Percentiles rank a stretch among this genome's conserved stretches.
These are phyloP conservation scores for Cyclotella choctawhatcheeana DNA, from an alignment of 108 stramenopile genomes.

Conservation along the genomic window DNA sequence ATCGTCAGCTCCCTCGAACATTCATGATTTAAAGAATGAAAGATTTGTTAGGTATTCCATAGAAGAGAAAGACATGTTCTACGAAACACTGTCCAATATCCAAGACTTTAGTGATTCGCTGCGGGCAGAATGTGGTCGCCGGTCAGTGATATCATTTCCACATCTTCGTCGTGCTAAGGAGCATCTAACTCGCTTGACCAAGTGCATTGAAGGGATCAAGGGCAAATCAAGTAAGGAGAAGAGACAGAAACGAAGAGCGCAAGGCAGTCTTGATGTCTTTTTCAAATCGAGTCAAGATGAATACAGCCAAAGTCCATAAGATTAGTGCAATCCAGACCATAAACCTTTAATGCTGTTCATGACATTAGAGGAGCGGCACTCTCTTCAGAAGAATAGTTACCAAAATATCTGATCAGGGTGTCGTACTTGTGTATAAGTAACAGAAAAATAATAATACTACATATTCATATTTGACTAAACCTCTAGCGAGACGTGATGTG, in stretches of 20 bases:
- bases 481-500: no score
- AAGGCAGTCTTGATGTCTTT: slow-evolving; percentile 47
- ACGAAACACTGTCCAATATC: slow-evolving; percentile 40
- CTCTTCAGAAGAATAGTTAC: no score
- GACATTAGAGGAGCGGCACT: no score
- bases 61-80: slow-evolving; percentile 31
- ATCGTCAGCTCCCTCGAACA: not conserved
- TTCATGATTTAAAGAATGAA: not conserved
- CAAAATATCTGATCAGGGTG: not conserved
- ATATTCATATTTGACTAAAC: slow-evolving; percentile 9
- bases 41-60: slow-evolving; percentile 1
- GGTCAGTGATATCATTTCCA: slow-evolving; percentile 42
- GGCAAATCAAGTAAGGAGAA: slow-evolving; percentile 44
- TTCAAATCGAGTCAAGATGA: slow-evolving; percentile 19
- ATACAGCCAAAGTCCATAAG: slow-evolving; percentile 2
- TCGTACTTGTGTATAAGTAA: not conserved
- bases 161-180: slow-evolving; percentile 49
- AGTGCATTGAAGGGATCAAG: slow-evolving; percentile 21
- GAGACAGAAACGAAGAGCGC: slow-evolving; percentile 29
- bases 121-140: slow-evolving; percentile 34
- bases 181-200: slow-evolving; percentile 38
- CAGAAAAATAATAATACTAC: not conserved
- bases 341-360: no score
- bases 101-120: slow-evolving; percentile 36
- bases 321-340: no score